A percentile compares a stretch with the other conserved stretches of the same genome.
phyloP scores from a whole-genome alignment of 306 rosid species.

The Malus sieversii region DNA sequence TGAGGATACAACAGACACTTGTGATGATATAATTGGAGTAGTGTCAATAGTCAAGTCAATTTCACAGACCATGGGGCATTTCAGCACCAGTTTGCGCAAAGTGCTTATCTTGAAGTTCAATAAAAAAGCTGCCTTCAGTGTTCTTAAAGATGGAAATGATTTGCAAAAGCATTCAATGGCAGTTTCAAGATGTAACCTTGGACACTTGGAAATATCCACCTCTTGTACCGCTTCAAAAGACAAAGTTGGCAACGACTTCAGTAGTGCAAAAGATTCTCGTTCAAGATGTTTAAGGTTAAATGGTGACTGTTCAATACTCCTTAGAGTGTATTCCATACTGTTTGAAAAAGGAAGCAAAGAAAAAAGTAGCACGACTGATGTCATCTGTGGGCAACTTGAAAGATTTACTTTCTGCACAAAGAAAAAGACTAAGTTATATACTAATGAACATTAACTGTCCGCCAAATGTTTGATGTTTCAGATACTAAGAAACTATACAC shows the following conservation, averaged over 20 bases:
- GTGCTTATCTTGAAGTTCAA: constrained; percentile 32
- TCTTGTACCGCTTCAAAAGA: constrained; percentile 59
- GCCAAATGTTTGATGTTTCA: constrained; percentile 14
- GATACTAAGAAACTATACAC: constrained; percentile 11
- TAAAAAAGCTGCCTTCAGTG: constrained; percentile 57
- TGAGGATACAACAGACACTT: constrained; percentile 37
- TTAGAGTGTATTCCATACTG: constrained; percentile 26
- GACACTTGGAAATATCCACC: constrained; percentile 75
- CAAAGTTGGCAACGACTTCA: constrained; percentile 21
- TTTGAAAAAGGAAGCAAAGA: constrained; percentile 53
- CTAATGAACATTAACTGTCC: constrained; percentile 13
- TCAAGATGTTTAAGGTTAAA: constrained; percentile 27
- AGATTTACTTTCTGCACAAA: constrained; percentile 64
- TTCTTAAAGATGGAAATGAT: constrained; percentile 62
- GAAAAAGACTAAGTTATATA: constrained; percentile 22
- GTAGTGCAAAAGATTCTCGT: constrained; percentile 18
- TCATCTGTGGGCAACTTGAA: constrained; percentile 70
- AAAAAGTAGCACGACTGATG: constrained; percentile 43
- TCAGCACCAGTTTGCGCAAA: constrained; percentile 41
- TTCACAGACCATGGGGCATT: constrained; percentile 47
- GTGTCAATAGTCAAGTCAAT: constrained; percentile 62
- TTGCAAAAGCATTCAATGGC: constrained; percentile 53
- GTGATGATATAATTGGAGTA: constrained; percentile 53
- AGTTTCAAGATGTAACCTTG: constrained; percentile 39
- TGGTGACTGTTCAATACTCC: constrained; percentile 25